These are phyloP conservation scores for Aplosporella prunicola DNA, from an alignment of 2,329 filamentous ascomycete genomes.

Conservation along the genomic window DNA sequence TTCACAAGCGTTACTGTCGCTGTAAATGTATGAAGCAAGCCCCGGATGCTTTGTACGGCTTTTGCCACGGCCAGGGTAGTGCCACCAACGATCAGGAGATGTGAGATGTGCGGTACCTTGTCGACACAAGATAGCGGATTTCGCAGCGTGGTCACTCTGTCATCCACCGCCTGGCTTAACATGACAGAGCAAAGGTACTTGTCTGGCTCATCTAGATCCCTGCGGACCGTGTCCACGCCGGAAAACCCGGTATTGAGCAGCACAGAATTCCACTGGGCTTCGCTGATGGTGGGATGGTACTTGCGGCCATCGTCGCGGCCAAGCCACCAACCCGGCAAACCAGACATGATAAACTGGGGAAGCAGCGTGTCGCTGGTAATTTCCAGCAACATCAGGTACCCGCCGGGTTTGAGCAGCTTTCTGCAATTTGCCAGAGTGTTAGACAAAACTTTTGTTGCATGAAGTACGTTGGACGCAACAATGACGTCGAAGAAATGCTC, in stretches of 20 bases:
- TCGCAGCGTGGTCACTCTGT: slow-evolving; percentile 11
- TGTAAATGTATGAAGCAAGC: no score
- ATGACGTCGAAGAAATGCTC: slow-evolving; percentile 15
- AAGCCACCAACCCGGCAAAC: slow-evolving; percentile 29
- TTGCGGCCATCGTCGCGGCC: slow-evolving; percentile 21
- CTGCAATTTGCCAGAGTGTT: slow-evolving; percentile 9
- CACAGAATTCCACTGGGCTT: neutral
- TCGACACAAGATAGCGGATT: slow-evolving; percentile 12
- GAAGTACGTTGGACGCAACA: slow-evolving; percentile 14
- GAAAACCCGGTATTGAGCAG: slow-evolving; percentile 1
- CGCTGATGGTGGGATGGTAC: slow-evolving; percentile 15
- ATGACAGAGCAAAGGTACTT: slow-evolving; percentile 10
- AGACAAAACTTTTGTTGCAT: slow-evolving; percentile 12
- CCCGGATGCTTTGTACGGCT: no score
- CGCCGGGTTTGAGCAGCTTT: slow-evolving; percentile 2
- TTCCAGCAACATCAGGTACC: slow-evolving; percentile 23
- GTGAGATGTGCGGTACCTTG: no score
- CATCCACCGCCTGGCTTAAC: slow-evolving; percentile 15
- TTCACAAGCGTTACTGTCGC: neutral
- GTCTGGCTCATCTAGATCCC: neutral
- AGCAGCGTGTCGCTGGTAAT: slow-evolving; percentile 16
- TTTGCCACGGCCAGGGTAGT: no score
- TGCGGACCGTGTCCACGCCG: neutral
- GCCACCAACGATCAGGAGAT: no score
- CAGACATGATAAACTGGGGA: neutral